Base-by-base conservation (phyloP, 1,139 yeast genomes). In the Suhomyces yuchorum region DNA sequence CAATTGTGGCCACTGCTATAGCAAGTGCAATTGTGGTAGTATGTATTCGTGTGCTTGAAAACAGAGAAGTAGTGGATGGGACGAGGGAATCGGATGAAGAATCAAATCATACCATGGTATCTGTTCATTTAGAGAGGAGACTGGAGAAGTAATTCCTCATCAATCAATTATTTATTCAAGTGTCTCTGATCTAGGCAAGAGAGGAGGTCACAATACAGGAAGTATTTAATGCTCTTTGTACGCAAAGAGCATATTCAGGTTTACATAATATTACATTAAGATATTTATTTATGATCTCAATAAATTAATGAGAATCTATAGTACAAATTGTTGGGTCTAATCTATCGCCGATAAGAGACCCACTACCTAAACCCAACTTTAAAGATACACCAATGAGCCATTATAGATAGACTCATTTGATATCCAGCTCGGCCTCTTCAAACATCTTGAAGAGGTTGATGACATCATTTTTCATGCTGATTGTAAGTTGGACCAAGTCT, bases 401-500 rank as follows among this genome's bases (percentile, higher is more conserved):
- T n/a, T n/a, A n/a, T n/a, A n/a, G n/a, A n/a, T n/a, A n/a, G n/a
- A n/a, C n/a, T 42, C 35, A 46, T 30, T 48, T 48, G 30, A 56
- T 53, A 7, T 53, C 58, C 56, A 47, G 52, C 42, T 57, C 60
- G n/a, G 59, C 76, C 42, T 75, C 80, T 55, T 73, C 74, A 57
- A 82, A 80, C 63, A 83, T 66, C 49, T 78, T 70, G 53, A 82
- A 73, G 35, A 80, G 67, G 23, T 70, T 73, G 24, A 73, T 72
- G 8, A 82, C 78, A 43, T 82, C 88, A 37, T 72, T 67, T 65
- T 77, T 79, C 93, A 87, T 87, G 53, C 82, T 87, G 51, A 78
- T 70, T 1, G 91, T 81, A 73, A 88, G 78, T 37, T 68, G 67
- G 23, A 80, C 81, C 57, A 85, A 75, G 50, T 84, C 89, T 34